Conservation (phyloP, 257 asterid species). For the Nyctanthes arbortristis region DNA sequence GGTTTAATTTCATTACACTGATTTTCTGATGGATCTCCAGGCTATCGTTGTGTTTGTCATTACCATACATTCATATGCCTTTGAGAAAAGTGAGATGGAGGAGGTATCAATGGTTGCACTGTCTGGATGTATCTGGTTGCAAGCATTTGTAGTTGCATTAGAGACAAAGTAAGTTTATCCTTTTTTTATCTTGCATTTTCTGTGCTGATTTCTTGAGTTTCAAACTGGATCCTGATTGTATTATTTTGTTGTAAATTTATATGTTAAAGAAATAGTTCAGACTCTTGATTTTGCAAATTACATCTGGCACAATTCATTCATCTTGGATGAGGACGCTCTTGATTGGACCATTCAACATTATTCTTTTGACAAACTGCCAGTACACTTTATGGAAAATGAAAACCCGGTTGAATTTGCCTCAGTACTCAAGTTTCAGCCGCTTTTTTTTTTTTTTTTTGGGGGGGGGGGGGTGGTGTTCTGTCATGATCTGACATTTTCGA, state of each 20-base stretch:
- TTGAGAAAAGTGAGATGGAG: constrained; percentile 98
- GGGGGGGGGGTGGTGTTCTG: background rate
- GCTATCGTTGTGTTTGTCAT: constrained; percentile 94
- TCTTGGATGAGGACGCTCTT: background rate
- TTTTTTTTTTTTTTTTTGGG: constrained; percentile 1
- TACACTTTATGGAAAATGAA: background rate
- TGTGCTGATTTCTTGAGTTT: constrained; percentile 12
- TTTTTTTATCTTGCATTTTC: constrained; percentile 22
- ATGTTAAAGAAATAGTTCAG: background rate
- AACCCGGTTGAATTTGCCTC: background rate
- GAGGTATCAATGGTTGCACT: constrained; percentile 97
- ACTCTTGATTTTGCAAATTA: background rate
- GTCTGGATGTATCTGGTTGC: constrained; percentile 99
- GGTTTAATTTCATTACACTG: constrained; percentile 11
- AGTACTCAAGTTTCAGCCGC: background rate
- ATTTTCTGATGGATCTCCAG: constrained; percentile 43
- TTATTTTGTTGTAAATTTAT: background rate
- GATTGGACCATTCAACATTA: background rate
- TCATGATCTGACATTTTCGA: constrained; percentile 16
- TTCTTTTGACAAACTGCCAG: background rate
- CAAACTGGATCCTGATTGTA: background rate
- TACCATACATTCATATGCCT: constrained; percentile 80
- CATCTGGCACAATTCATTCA: background rate
- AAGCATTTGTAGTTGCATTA: constrained; percentile 90
- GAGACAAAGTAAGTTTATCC: constrained; percentile 79